phyloP scores from a whole-genome alignment of 805 yeast genomes.

The Alloascoidea africana region DNA sequence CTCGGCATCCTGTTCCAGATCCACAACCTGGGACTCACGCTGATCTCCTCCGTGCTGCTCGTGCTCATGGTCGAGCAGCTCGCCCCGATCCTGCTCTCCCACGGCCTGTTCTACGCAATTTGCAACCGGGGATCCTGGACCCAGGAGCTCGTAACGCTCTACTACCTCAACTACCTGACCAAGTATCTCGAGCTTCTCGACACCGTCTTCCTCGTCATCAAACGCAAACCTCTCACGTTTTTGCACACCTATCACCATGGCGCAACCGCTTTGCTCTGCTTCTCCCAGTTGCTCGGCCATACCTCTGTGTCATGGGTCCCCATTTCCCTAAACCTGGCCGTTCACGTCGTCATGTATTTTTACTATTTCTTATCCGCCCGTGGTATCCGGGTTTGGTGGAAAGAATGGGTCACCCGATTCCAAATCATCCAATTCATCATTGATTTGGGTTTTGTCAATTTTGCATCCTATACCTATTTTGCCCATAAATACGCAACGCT shows the following conservation, averaged over 20 bases:
- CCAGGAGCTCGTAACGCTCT: constrained; percentile 64
- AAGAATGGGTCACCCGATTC: constrained; percentile 95
- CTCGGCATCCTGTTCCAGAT: constrained; percentile 67
- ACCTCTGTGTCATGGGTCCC: constrained; percentile 95
- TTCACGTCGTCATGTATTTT: constrained; percentile 95
- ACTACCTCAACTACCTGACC: constrained; percentile 84
- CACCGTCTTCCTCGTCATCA: constrained; percentile 80
- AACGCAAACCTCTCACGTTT: constrained; percentile 82
- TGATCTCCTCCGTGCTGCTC: constrained; percentile 49
- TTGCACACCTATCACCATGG: constrained; percentile 97
- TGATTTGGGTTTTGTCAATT: constrained; percentile 83
- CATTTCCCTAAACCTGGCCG: constrained; percentile 74
- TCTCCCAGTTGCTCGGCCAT: constrained; percentile 79
- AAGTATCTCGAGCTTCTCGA: constrained; percentile 83
- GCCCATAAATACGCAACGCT: constrained; percentile 58
- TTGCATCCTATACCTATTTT: constrained; percentile 85
- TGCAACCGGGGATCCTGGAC: constrained; percentile 74
- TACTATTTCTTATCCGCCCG: constrained; percentile 88
- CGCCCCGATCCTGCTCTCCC: constrained; percentile 53
- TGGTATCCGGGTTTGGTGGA: constrained; percentile 98
- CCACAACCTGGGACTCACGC: constrained; percentile 68
- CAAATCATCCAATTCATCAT: constrained; percentile 88
- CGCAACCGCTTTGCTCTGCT: constrained; percentile 90
- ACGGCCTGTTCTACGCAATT: constrained; percentile 76
- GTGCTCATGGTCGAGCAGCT: constrained; percentile 71